These are phyloP conservation scores for Bacidia gigantensis DNA, from an alignment of 495 filamentous ascomycete species.

Conservation along the genomic window DNA sequence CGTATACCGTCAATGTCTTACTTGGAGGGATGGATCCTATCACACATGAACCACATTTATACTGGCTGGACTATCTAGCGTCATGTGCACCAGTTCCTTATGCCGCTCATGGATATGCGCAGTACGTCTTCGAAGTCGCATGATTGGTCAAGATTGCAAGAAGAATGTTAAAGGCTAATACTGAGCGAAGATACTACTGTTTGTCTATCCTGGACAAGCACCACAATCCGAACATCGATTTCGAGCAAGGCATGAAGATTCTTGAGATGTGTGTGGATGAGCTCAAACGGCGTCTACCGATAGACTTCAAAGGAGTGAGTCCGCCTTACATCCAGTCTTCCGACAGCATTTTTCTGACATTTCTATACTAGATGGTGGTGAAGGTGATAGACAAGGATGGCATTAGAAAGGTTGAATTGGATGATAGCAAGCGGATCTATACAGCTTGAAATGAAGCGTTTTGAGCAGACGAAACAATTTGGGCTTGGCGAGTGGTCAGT, in stretches of 20 bases:
- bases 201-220: slow-evolving; percentile 95
- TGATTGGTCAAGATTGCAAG: background rate
- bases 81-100: slow-evolving; percentile 79
- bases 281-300: slow-evolving; percentile 84
- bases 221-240: slow-evolving; percentile 81
- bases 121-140: slow-evolving; percentile 47
- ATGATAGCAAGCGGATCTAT: slow-evolving; percentile 60
- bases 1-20: slow-evolving; percentile 91
- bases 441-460: slow-evolving; percentile 37
- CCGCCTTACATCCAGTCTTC: background rate
- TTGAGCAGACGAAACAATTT: background rate
- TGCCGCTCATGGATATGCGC: slow-evolving; percentile 94
- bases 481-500: no score
- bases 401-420: slow-evolving; percentile 64
- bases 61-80: slow-evolving; percentile 96
- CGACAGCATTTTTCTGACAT: slow-evolving; percentile 10
- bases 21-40: slow-evolving; percentile 85
- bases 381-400: slow-evolving; percentile 92
- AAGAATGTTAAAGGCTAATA: background rate
- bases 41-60: slow-evolving; percentile 72
- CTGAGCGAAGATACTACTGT: slow-evolving; percentile 60
- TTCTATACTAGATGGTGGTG: slow-evolving; percentile 46
- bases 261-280: slow-evolving; percentile 91
- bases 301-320: slow-evolving; percentile 89
- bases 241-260: slow-evolving; percentile 80